Evolutionary conservation across 441 rosid genomes (phyloP).

Genomic region (Gossypium davidsonii): DNA sequence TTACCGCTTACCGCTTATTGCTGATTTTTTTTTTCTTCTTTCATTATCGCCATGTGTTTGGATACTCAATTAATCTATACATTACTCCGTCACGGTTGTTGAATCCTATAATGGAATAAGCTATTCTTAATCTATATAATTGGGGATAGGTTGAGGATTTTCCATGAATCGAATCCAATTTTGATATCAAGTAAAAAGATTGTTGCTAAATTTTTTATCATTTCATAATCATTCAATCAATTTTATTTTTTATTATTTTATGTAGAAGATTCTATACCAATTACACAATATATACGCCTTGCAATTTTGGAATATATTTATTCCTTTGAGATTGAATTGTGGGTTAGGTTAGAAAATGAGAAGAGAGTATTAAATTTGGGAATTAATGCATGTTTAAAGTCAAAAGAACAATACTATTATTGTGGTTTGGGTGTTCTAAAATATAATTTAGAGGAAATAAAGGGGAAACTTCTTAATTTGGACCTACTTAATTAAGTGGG

Average conservation of each 20-base stretch:
- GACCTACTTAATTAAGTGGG: too few species aligned
- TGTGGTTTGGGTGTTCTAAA: not conserved
- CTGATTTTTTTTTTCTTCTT: not conserved
- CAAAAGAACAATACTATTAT: not conserved
- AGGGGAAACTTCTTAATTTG: not conserved
- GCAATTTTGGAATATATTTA: not conserved
- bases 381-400: not conserved
- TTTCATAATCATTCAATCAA: too few species aligned
- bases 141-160: too few species aligned
- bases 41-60: not conserved
- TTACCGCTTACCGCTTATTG: conserved; percentile 11
- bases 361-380: not conserved
- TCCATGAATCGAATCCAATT: too few species aligned
- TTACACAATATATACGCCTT: too few species aligned
- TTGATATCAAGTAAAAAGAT: too few species aligned
- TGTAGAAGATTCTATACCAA: not conserved
- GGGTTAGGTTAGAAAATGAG: not conserved
- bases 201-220: too few species aligned
- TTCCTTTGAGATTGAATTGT: not conserved
- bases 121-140: not conserved
- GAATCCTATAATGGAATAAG: not conserved
- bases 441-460: not conserved
- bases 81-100: not conserved
- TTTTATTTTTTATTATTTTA: not conserved
- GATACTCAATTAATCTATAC: not conserved